Base-by-base conservation (phyloP, 441 rosid species). In the Erodium texanum region DNA sequence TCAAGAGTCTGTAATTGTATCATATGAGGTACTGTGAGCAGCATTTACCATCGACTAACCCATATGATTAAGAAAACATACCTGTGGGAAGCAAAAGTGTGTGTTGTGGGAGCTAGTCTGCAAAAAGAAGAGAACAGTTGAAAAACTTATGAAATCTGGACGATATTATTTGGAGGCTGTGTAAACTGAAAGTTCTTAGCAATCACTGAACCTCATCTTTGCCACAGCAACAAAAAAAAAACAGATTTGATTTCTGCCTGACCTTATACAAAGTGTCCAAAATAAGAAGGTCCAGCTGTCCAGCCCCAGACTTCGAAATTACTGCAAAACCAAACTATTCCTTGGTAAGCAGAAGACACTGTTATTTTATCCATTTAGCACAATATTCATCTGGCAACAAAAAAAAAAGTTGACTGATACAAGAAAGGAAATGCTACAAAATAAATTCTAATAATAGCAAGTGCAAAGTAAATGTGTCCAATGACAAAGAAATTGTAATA, bases 11-110 rank as follows among this genome's bases (percentile, higher is more conserved):
- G 45, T n/a, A 77, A 11, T 20, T 1, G 48, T 1, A 16, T 16
- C 32, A 20, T 27, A 27, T 27, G 1, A 27, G 29, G 29, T 27
- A 27, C 4, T 27, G 29, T 27, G 29, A 48, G 29, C 29, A 27
- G 29, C 29, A 27, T 27, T 27, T 27, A 27, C 29, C 29, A 27
- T 4, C 29, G 4, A 27, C 29, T 27, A 27, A 27, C 1, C 29
- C 29, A 27, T 27, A 27, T 1, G 29, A 27, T 27, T 27, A 4
- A 27, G 29, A 27, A 27, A 27, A 1, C 29, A 27, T 27, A 93
- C 97, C 97, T 94, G 91, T 32, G 96, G 93, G 27, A 89, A 78
- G 82, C 91, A 84, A 45, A 89, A 82, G 75, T 92, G 98, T 65
- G 86, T 81, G 71, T 88, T 88, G 75, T 84, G 88, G 45, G 88